Base-by-base conservation (phyloP, 148 eudicot genomes). In the Silene latifolia region DNA sequence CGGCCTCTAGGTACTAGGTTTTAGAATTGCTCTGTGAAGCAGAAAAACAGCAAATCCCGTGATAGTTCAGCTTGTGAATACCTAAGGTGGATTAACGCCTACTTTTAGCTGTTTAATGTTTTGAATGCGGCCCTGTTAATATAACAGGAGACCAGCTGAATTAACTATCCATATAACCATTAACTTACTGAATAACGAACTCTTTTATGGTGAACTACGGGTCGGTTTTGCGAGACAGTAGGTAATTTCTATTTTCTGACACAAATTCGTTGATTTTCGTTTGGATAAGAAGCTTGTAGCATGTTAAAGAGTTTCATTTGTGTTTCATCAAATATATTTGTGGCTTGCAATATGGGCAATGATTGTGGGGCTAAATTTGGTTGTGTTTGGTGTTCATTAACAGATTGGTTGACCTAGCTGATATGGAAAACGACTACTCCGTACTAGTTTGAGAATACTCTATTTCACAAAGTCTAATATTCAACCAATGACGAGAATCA, bases 351-450 rank as follows among this genome's bases (percentile, higher is more conserved):
- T 21, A 53, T 48, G 73, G 73, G 44, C 62, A 70, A 53, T 53
- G 73, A 70, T 51, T 70, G 25, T 17, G 61, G 79, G 46, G 42
- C 35, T 69, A 60, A 29, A 62, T 11, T 27, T 77, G 59, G 74
- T 48, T 48, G 61, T 71, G 74, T 77, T 69, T 69, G 73, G 73
- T 76, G 73, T 7, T 23, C 14, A 17, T 67, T 46, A 24, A 59
- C 23, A 68, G 23, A 67, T 63, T 63, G 20, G 60, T 63, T 60
- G 67, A 73, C 68, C 39, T 39, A 73, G 76, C 56, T 42, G 53
- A 60, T 39, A 42, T 72, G 59, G 66, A 32, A 19, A 32, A 8
- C 25, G 5, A 3, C 56, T 42, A 10, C 29, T 27, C 29, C 29
- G 29, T 27, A 27, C 66, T 42, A 61, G 56, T n/a, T n/a, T n/a